phyloP scores from a whole-genome alignment of 192 early-diverging fungal genomes.

The Coemansia aciculifera region DNA sequence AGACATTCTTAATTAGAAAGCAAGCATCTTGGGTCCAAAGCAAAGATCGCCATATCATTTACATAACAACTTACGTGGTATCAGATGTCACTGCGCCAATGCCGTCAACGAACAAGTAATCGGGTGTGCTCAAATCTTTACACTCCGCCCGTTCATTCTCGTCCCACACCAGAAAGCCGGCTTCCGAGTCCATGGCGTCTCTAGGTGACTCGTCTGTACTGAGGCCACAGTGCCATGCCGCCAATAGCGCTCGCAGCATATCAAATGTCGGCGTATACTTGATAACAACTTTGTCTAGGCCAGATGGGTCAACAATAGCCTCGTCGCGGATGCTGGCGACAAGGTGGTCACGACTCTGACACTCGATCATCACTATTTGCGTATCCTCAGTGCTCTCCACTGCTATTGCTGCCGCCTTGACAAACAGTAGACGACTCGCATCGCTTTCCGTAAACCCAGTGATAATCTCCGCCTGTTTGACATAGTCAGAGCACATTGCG shows the following conservation, averaged over 20 bases:
- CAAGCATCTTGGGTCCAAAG: not conserved
- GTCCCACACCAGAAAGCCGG: constrained; percentile 40
- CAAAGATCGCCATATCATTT: not conserved
- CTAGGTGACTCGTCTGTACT: not conserved
- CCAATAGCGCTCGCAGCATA: constrained; percentile 40
- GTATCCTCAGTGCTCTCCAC: not conserved
- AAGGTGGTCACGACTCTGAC: constrained; percentile 21
- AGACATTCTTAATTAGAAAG: not conserved
- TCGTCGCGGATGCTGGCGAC: constrained; percentile 11
- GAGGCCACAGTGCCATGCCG: constrained; percentile 36
- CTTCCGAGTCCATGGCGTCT: constrained; percentile 15
- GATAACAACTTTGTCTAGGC: constrained; percentile 27
- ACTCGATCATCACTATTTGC: constrained; percentile 38
- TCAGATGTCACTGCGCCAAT: constrained; percentile 18
- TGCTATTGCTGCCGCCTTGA: constrained; percentile 20
- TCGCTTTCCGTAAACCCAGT: constrained; percentile 4
- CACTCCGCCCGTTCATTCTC: not conserved
- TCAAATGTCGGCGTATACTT: constrained; percentile 29
- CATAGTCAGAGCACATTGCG: constrained; percentile 37
- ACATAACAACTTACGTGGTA: not conserved
- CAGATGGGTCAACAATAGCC: not conserved
- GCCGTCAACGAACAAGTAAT: constrained; percentile 46
- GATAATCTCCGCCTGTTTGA: constrained; percentile 32
- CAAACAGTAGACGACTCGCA: constrained; percentile 25
- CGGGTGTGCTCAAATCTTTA: constrained; percentile 13